Evolutionary conservation across 192 early-diverging fungal genomes (phyloP).

Genomic region (Coemansia guatemalensis): DNA sequence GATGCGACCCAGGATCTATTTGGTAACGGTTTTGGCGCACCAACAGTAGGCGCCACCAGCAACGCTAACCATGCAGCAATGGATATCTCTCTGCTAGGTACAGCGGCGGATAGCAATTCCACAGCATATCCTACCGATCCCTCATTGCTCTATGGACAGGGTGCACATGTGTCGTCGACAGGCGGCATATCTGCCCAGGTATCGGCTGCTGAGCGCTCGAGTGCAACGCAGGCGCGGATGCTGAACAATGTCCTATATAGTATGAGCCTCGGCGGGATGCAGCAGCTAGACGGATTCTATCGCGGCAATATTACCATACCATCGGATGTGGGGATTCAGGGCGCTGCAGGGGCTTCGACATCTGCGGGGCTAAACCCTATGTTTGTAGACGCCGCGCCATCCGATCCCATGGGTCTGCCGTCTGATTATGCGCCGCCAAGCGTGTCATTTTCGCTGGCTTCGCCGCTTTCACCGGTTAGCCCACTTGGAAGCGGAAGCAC

Average conservation of each 20-base stretch:
- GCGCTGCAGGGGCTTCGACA: neutral
- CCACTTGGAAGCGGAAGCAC: neutral
- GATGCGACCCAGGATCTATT: conserved; percentile 9
- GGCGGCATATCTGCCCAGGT: neutral
- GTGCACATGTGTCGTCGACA: neutral
- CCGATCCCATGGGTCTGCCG: conserved; percentile 4
- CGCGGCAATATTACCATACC: conserved; percentile 19
- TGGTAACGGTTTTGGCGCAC: conserved; percentile 7
- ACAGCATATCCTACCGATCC: neutral
- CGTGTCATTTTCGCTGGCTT: conserved; percentile 11
- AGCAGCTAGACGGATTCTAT: conserved; percentile 40
- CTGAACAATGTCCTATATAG: conserved; percentile 36
- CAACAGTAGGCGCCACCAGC: neutral
- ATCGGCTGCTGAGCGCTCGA: conserved; percentile 10
- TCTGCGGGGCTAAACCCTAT: conserved; percentile 18
- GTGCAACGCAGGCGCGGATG: conserved; percentile 18
- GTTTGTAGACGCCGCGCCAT: conserved; percentile 9
- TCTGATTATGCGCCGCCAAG: neutral
- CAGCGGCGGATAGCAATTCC: neutral
- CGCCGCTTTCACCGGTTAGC: conserved; percentile 13
- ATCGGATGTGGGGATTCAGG: conserved; percentile 1
- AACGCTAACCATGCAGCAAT: neutral
- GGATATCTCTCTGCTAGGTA: neutral
- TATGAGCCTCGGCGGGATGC: conserved; percentile 48
- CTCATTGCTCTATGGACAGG: neutral